Conservation (phyloP, 805 yeast genomes). For the Saccharomycodes ludwigii region DNA sequence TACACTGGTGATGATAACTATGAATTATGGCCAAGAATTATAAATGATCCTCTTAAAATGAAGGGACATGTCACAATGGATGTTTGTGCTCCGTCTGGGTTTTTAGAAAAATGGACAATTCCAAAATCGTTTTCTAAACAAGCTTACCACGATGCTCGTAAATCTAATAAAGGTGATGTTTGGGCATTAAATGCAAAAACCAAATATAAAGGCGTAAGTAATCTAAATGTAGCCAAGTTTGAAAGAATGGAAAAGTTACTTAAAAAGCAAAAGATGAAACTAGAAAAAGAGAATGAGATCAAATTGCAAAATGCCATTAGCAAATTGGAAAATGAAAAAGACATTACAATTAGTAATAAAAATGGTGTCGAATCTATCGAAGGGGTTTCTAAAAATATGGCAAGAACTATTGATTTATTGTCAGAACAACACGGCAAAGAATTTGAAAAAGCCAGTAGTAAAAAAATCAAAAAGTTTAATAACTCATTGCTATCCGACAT, state of each 20-base stretch:
- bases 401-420: slow-evolving; percentile 7
- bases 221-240: slow-evolving; percentile 15
- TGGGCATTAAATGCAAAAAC: slow-evolving; percentile 71
- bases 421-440: slow-evolving; percentile 12
- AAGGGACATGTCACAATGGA: slow-evolving; percentile 75
- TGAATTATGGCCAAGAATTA: slow-evolving; percentile 56
- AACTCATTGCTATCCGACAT: slow-evolving; percentile 2
- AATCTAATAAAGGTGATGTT: slow-evolving; percentile 69
- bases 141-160: slow-evolving; percentile 82
- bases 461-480: slow-evolving; percentile 8
- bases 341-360: too few species aligned
- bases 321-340: slow-evolving; percentile 8
- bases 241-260: slow-evolving; percentile 16
- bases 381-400: too few species aligned
- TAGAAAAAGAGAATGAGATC: slow-evolving; percentile 11
- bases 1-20: slow-evolving; percentile 7
- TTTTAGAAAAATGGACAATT: slow-evolving; percentile 76
- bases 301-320: slow-evolving; percentile 11
- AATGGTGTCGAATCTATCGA: slow-evolving; percentile 4
- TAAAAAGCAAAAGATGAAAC: slow-evolving; percentile 12
- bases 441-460: slow-evolving; percentile 7
- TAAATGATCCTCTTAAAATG: slow-evolving; percentile 59
- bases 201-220: slow-evolving; percentile 23
- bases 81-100: slow-evolving; percentile 70
- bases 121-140: slow-evolving; percentile 66